Conservation (phyloP, 2,329 filamentous ascomycete species). For the Simplicillium aogashimaense region DNA sequence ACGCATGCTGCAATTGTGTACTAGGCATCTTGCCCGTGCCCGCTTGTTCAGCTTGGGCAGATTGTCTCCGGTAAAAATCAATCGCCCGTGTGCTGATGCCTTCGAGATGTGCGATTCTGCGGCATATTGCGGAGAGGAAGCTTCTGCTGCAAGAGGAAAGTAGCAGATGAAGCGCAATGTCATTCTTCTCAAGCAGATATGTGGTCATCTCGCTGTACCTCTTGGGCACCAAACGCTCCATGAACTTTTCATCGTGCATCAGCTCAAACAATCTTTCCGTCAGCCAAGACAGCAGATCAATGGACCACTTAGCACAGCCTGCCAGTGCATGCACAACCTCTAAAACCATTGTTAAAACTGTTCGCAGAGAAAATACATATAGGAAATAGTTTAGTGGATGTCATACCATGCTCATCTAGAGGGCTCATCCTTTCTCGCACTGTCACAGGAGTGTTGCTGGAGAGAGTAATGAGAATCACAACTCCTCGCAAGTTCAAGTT, state of each 20-base stretch:
- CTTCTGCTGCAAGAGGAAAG: slow-evolving; percentile 66
- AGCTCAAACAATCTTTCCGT: slow-evolving; percentile 49
- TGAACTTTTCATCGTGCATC: slow-evolving; percentile 40
- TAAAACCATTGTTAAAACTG: slow-evolving; percentile 16
- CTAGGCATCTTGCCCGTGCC: slow-evolving; percentile 30
- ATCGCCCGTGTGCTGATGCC: slow-evolving; percentile 36
- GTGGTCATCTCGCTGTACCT: slow-evolving; percentile 38
- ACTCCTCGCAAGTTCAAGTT: slow-evolving; percentile 67
- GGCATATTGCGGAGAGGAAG: slow-evolving; percentile 60
- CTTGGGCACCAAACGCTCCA: slow-evolving; percentile 34
- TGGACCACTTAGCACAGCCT: slow-evolving; percentile 69
- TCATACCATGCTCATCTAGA: slow-evolving; percentile 46
- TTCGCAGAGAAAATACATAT: too few relatives aligned
- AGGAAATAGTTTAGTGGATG: too few relatives aligned
- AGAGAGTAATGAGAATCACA: slow-evolving; percentile 54
- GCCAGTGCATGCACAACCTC: slow-evolving; percentile 65
- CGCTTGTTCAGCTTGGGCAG: slow-evolving; percentile 28
- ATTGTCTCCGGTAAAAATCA: slow-evolving; percentile 37
- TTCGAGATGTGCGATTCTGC: slow-evolving; percentile 50
- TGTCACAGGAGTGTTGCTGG: slow-evolving; percentile 43
- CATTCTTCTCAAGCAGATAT: slow-evolving; percentile 44
- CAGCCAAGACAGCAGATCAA: slow-evolving; percentile 59
- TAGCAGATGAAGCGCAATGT: slow-evolving; percentile 52
- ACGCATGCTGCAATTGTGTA: slow-evolving; percentile 45
- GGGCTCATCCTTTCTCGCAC: slow-evolving; percentile 47